Evolutionary conservation across 768 basidiomycete genomes (phyloP).

Genomic region (Boletales sp.): DNA sequence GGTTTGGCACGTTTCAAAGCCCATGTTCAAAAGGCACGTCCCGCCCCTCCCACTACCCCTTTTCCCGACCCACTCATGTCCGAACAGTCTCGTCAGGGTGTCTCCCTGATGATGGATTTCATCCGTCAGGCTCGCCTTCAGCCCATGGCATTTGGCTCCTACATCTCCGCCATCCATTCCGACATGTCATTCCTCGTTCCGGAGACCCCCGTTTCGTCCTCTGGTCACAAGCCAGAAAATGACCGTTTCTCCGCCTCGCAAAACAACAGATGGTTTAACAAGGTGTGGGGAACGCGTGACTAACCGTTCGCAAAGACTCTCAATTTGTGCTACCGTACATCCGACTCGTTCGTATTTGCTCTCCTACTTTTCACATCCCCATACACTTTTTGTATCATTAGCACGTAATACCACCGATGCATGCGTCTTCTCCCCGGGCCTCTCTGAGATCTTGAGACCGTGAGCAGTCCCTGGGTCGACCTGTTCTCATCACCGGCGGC

Average conservation of each 20-base stretch:
- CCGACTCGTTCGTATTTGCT: constrained; percentile 11
- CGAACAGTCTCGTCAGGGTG: constrained; percentile 78
- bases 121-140: constrained; percentile 73
- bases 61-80: background rate
- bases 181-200: constrained; percentile 28
- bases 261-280: constrained; percentile 24
- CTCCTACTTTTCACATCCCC: constrained; percentile 10
- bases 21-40: constrained; percentile 75
- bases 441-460: background rate
- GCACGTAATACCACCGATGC: constrained; percentile 22
- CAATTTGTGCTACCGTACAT: constrained; percentile 16
- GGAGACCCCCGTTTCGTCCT: constrained; percentile 16
- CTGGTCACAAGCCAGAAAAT: constrained; percentile 17
- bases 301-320: constrained; percentile 1
- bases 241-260: constrained; percentile 7
- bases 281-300: constrained; percentile 22
- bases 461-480: background rate
- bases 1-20: constrained; percentile 83
- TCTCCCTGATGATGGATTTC: constrained; percentile 74
- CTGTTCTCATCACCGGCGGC: constrained; percentile 9
- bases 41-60: background rate
- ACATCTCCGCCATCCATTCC: constrained; percentile 32
- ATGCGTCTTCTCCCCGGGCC: background rate
- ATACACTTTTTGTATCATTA: constrained; percentile 31
- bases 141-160: constrained; percentile 42